Base-by-base conservation (phyloP, 1,284 basidiomycete genomes). In the Erythrobasidium hasegawianum region DNA sequence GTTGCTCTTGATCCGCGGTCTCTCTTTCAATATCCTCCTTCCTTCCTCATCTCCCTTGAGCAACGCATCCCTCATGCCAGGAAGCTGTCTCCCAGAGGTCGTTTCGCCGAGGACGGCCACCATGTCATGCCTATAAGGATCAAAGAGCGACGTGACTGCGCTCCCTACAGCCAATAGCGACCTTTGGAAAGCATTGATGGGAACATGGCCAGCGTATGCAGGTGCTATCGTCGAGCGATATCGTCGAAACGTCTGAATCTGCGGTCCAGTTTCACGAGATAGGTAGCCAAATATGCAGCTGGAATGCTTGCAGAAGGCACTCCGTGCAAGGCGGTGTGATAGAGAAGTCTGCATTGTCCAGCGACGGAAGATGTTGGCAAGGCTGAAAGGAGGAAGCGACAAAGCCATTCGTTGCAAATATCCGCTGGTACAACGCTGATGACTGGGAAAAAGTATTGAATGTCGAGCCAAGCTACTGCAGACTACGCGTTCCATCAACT, bases 71-170 rank as follows among this genome's bases (percentile, higher is more conserved):
- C 61, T n/a, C 53, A 64, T n/a, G n/a, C 20, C 45, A 24, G 61
- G 61, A 2, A 74, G 52, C 0, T 38, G 29, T 1, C 78, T 70
- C 1, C 78, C 78, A 16, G 76, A 76, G 5, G 91, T 92, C 0
- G 90, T 90, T 78, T 97, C 94, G 24, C 88, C 90, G 9, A 96
- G 82, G 7, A 89, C 88, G 20, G 94, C 93, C 49, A 97, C 85
- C 86, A 97, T 90, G 77, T 97, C 93, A 72, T 87, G 92, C 74
- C 95, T 82, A 49, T 86, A 81, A 20, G 93, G 92, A 76, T 96
- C 85, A 52, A 84, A 79, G 14, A 98, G 81, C 8, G 92, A 86
- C 80, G 90, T 86, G 50, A 94, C 76, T 0, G 89, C 92, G 22
- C 89, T 89, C 3, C 95, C 95, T 11, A 86, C 83, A 4, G 92